These are phyloP conservation scores for Imleria badia DNA, from an alignment of 768 basidiomycete genomes.

Conservation along the genomic window DNA sequence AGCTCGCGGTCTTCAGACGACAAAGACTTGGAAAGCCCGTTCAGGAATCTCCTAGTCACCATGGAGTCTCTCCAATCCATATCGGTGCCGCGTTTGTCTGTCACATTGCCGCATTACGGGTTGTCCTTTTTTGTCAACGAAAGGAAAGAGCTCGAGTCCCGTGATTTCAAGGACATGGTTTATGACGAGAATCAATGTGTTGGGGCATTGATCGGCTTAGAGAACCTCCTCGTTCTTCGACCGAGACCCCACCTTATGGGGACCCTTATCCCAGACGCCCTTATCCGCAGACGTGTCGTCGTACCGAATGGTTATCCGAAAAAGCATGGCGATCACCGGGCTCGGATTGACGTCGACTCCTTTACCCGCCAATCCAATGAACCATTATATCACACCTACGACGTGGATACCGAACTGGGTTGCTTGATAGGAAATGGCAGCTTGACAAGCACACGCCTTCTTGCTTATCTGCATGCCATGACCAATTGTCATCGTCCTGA, in stretches of 20 bases:
- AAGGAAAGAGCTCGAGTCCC: slow-evolving; percentile 32
- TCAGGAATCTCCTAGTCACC: neutral
- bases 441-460: too few relatives aligned
- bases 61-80: neutral
- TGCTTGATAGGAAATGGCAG: too few relatives aligned
- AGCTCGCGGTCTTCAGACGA: too few relatives aligned
- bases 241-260: too few relatives aligned
- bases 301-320: slow-evolving; percentile 7
- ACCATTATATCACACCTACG: neutral
- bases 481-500: too few relatives aligned
- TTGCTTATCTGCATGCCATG: too few relatives aligned
- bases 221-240: too few relatives aligned
- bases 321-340: neutral
- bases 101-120: slow-evolving; percentile 21
- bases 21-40: too few relatives aligned
- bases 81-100: neutral
- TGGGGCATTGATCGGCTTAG: slow-evolving; percentile 24
- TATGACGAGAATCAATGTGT: slow-evolving; percentile 37
- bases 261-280: too few relatives aligned
- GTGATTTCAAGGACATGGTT: slow-evolving; percentile 38
- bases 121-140: too few relatives aligned
- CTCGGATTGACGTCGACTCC: neutral
- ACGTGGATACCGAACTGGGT: too few relatives aligned
- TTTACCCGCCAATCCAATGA: neutral
- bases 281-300: slow-evolving; percentile 22